Percentiles rank a stretch among this genome's conserved stretches.
These are phyloP conservation scores for Trametes coccinea DNA, from an alignment of 768 basidiomycete species.

Conservation along the genomic window DNA sequence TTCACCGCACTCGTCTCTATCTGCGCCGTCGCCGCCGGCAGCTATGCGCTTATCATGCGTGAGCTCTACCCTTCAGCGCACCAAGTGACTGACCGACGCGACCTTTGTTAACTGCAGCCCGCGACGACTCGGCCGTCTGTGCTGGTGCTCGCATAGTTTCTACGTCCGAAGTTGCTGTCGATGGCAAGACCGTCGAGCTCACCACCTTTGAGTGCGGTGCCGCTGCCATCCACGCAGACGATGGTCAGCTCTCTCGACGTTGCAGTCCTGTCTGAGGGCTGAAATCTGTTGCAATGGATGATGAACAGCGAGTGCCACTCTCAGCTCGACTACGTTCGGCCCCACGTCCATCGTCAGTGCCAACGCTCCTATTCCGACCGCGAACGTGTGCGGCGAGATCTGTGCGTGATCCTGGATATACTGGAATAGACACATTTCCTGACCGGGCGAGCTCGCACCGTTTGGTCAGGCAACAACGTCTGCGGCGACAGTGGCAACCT, in stretches of 20 bases:
- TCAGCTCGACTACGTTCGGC: too few relatives aligned
- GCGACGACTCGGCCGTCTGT: background rate
- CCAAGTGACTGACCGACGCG: background rate
- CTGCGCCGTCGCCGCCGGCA: conserved; percentile 8
- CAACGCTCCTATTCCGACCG: too few relatives aligned
- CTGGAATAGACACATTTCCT: background rate
- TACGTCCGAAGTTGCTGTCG: conserved; percentile 10
- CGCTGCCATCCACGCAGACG: background rate
- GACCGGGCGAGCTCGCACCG: background rate
- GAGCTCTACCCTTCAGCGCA: background rate
- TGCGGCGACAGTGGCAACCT: conserved; percentile 19
- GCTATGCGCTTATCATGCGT: conserved; percentile 11
- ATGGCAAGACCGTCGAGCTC: conserved; percentile 12
- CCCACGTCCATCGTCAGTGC: too few relatives aligned
- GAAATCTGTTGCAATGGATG: too few relatives aligned
- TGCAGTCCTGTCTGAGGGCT: background rate
- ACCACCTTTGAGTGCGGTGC: conserved; percentile 14
- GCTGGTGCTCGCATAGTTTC: background rate
- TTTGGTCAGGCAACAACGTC: conserved; percentile 13
- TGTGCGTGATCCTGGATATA: conserved; percentile 10
- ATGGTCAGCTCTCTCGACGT: background rate
- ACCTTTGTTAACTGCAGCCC: background rate
- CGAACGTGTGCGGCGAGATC: conserved; percentile 19
- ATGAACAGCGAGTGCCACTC: too few relatives aligned
- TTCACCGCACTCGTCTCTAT: conserved; percentile 12